phyloP scores from a whole-genome alignment of 805 yeast genomes.

The Kodamaea jinghongensis region DNA sequence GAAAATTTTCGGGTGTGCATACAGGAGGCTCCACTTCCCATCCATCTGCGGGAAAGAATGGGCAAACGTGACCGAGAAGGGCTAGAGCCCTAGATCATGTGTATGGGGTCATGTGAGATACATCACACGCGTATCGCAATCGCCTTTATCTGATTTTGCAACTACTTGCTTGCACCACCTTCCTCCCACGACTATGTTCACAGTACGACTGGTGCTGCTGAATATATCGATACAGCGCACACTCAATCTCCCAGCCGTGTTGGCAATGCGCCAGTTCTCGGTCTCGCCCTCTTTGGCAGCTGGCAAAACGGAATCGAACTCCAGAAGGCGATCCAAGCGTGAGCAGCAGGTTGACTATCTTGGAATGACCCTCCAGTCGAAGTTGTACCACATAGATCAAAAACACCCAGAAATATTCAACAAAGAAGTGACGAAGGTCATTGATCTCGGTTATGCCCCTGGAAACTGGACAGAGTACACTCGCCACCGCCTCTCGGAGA shows the following conservation, averaged over 20 bases:
- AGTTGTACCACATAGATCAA: constrained; percentile 26
- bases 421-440: constrained; percentile 25
- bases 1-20: constrained; percentile 1
- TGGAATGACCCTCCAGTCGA: constrained; percentile 24
- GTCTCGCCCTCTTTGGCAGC: no score
- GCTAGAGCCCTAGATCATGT: no score
- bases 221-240: no score
- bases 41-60: neutral
- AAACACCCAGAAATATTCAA: constrained; percentile 26
- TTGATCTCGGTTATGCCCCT: constrained; percentile 42
- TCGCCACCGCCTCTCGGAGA: constrained; percentile 22
- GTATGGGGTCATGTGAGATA: no score
- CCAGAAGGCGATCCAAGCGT: constrained; percentile 14
- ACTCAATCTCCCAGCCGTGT: no score
- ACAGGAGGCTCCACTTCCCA: neutral
- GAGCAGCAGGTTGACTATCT: constrained; percentile 24
- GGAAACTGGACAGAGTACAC: constrained; percentile 41
- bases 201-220: no score
- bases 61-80: no score
- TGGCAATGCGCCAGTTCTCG: no score
- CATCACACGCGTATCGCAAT: no score
- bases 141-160: no score
- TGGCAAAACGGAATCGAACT: neutral
- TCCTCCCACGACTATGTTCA: no score
- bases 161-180: no score